Evolutionary conservation across 2,329 filamentous ascomycete genomes (phyloP), one percentile per base, ranked within the genome.

Genomic region (Fusarium nodosum): DNA sequence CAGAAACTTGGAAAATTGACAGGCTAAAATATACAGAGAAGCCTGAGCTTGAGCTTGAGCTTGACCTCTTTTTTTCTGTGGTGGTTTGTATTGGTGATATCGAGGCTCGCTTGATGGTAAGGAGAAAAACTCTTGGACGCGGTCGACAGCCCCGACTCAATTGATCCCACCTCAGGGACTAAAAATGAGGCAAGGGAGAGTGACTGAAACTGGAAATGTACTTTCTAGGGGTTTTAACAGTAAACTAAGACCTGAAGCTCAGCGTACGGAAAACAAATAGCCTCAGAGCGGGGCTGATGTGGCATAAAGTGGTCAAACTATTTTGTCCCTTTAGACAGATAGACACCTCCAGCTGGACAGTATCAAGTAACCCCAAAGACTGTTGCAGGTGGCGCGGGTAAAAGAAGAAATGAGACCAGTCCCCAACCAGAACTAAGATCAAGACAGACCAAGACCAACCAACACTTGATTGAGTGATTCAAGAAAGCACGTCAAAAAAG

Each of bases 111-210:
- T 52, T 34, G 42, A 28, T 36, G 31, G 24, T 10, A 22, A 31
- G 36, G 38, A 36, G 48, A 20, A 52, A 41, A 61, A 28, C 22
- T 51, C 44, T 54, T 66, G 51, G 55, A 48, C 56, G 30, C 52
- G 52, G 53, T 56, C 16, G 53, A 59, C 66, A 63, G 61, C 46
- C 34, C 39, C 26, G 52, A 33, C 39, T 53, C 39, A 64, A 47
- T 41, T 60, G 41, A 56, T 68, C 50, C 48, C 48, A 52, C 24
- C 34, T 22, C 57, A 64, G 47, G 66, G 53, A 68, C 54, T 56
- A 39, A 41, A 64, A 53, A 70, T 67, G 62, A 70, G 57, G 59
- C 66, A 67, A 69, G 61, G 68, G 61, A 69, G 65, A 56, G 39
- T 20, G 26, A 44, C 56, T 64, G 56, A 36, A 56, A 62, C 44